Evolutionary conservation across 495 filamentous ascomycete genomes (phyloP).

Genomic region (Emericellopsis terricola): DNA sequence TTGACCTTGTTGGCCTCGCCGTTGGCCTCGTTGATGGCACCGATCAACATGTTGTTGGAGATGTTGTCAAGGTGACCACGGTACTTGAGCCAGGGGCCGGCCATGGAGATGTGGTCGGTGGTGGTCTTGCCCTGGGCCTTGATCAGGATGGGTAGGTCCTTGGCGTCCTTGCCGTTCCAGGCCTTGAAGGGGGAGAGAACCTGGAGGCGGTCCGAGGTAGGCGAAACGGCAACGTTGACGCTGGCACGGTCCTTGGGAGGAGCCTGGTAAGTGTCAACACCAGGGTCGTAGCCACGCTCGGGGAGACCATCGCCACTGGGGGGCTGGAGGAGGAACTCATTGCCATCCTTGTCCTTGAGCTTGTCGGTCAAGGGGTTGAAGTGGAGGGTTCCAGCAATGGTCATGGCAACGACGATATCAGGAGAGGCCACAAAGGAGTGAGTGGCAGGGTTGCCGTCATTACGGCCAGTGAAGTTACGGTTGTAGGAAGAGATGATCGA

Average conservation of each 20-base stretch:
- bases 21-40: slow-evolving; percentile 89
- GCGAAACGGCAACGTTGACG: slow-evolving; percentile 71
- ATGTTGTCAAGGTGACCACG: slow-evolving; percentile 99
- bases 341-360: slow-evolving; percentile 92
- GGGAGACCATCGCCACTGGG: slow-evolving; percentile 78
- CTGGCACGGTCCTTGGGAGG: slow-evolving; percentile 61
- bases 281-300: slow-evolving; percentile 71
- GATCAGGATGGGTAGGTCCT: slow-evolving; percentile 83
- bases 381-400: slow-evolving; percentile 74
- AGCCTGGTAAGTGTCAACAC: slow-evolving; percentile 91
- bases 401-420: slow-evolving; percentile 85
- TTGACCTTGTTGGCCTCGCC: slow-evolving; percentile 96
- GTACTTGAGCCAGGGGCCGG: slow-evolving; percentile 99
- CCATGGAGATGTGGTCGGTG: slow-evolving; percentile 99
- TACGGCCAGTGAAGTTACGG: slow-evolving; percentile 99
- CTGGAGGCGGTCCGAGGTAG: slow-evolving; percentile 84
- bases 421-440: slow-evolving; percentile 98
- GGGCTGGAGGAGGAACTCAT: slow-evolving; percentile 72
- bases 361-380: slow-evolving; percentile 96
- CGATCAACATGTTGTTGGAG: slow-evolving; percentile 99
- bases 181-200: slow-evolving; percentile 66
- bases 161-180: slow-evolving; percentile 92
- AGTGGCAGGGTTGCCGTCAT: slow-evolving; percentile 96
- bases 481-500: slow-evolving; percentile 94
- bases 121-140: slow-evolving; percentile 98